Evolutionary conservation across 2,329 filamentous ascomycete species (phyloP), one percentile per base, ranked within the genome.

Genomic region (Dendryphion nanum): DNA sequence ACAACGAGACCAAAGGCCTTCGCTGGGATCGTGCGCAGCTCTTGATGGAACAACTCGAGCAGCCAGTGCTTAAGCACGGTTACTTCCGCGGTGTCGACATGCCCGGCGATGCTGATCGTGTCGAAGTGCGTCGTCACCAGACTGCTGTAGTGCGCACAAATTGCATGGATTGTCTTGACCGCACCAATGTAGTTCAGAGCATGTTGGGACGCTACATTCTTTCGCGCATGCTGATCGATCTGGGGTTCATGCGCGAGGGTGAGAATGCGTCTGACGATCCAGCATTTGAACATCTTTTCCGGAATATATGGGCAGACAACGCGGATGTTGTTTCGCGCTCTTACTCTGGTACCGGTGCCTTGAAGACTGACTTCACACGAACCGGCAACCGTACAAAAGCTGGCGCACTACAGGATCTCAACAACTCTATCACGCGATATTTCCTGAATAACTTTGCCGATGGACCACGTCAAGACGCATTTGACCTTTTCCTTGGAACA

Each of bases 291-390:
- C 76, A 85, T 54, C 73, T 97, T 41, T 98, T 97, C 79, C 88
- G 93, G 51, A 97, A 97, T 67, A 76, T 97, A 13, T 98, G 93
- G 93, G 93, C 93, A 19, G 93, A 98, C 69, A 98, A 98, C 58
- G 93, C 94, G 39, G 93, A 98, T 64, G 85, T 94, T 17, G 90
- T 98, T 21, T 95, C 90, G 14, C 85, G 81, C 51, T 84, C 89
- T 0, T 98, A 98, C 67, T 93, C 93, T 1, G 93, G 93, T 38
- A 98, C 94, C 1, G 94, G 93, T 3, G 93, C 93, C 35, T 81
- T 98, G 72, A 98, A 98, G 77, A 98, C 93, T 0, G 94, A 98
- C 64, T 89, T 97, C 55, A 98, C 93, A 2, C 84, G 93, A n/a
- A 89, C 89, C 2, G 94, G 91, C 34, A 82, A 86, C 57, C 82